These are phyloP conservation scores for Kluyveromyces aestuarii DNA, from an alignment of 805 yeast genomes.

Conservation along the genomic window DNA sequence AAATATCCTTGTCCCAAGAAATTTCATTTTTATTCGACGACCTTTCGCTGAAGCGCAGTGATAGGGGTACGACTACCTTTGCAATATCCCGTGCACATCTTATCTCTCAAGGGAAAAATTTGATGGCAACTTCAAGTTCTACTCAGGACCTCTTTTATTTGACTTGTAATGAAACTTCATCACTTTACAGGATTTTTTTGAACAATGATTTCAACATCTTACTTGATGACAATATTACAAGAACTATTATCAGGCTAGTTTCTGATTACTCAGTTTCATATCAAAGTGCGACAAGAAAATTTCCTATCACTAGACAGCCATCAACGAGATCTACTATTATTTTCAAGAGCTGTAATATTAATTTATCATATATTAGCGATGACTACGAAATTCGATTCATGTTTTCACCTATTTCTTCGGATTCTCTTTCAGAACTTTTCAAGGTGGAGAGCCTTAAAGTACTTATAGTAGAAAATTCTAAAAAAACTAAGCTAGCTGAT, in stretches of 20 bases:
- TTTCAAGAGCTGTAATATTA: background rate
- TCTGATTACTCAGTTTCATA: background rate
- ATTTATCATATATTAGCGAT: background rate
- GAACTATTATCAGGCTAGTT: background rate
- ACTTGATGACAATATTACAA: background rate
- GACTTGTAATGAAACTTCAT: background rate
- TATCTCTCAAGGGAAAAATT: background rate
- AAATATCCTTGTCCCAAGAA: slow-evolving; percentile 3
- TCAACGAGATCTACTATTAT: background rate
- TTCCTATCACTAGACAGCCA: background rate
- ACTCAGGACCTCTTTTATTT: background rate
- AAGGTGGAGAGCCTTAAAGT: background rate
- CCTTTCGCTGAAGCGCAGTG: slow-evolving; percentile 3
- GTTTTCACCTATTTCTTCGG: background rate
- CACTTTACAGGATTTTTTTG: slow-evolving; percentile 4
- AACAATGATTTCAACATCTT: background rate
- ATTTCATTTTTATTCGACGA: slow-evolving; percentile 1
- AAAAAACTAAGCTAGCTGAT: background rate
- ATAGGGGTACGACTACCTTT: background rate
- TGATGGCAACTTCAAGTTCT: background rate
- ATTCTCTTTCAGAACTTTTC: background rate
- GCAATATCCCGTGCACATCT: background rate
- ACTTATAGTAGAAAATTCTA: background rate
- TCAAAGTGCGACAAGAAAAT: background rate
- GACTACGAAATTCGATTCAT: background rate